Percentiles rank a stretch among this genome's conserved stretches.
Conservation (phyloP, 352 stramenopile genomes). For the Phytophthora pinifolia region DNA sequence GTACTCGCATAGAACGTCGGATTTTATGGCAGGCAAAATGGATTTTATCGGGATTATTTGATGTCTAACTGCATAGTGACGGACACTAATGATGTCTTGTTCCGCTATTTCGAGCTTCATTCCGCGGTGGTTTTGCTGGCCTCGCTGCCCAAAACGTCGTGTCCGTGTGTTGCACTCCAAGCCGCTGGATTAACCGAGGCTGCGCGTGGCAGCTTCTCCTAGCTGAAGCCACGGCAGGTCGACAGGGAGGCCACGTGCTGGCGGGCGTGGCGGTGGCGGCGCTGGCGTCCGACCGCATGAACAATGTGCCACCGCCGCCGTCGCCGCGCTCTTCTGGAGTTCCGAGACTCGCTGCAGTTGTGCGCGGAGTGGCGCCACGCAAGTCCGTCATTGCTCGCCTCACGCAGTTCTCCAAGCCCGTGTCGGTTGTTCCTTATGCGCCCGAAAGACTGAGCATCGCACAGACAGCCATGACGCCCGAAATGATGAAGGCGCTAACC, state of each 20-base stretch:
- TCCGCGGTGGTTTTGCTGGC: no score
- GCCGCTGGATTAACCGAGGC: not conserved
- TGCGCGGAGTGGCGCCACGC: slow-evolving; percentile 27
- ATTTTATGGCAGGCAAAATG: no score
- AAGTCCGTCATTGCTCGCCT: slow-evolving; percentile 55
- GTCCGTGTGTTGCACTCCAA: no score
- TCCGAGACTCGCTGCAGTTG: slow-evolving; percentile 19
- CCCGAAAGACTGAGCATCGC: slow-evolving; percentile 70
- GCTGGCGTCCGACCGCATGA: slow-evolving; percentile 13
- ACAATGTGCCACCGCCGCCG: not conserved
- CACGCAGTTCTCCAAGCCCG: slow-evolving; percentile 42
- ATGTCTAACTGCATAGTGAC: no score
- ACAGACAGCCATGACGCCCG: slow-evolving; percentile 44
- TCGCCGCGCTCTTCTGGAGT: not conserved
- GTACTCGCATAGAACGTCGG: no score
- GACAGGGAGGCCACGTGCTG: slow-evolving; percentile 22
- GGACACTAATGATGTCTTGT: no score
- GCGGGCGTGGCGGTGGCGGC: slow-evolving; percentile 20
- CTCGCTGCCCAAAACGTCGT: no score
- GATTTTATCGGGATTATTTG: no score
- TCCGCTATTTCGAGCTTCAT: no score
- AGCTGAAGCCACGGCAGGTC: slow-evolving; percentile 13
- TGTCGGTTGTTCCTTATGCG: slow-evolving; percentile 64
- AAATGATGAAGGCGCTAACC: slow-evolving; percentile 43
- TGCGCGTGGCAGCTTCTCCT: slow-evolving; percentile 1